Percentiles rank a stretch among this genome's conserved stretches.
Evolutionary conservation across 2,329 filamentous ascomycete species (phyloP).

Genomic region (Nannizzia gypsea): DNA sequence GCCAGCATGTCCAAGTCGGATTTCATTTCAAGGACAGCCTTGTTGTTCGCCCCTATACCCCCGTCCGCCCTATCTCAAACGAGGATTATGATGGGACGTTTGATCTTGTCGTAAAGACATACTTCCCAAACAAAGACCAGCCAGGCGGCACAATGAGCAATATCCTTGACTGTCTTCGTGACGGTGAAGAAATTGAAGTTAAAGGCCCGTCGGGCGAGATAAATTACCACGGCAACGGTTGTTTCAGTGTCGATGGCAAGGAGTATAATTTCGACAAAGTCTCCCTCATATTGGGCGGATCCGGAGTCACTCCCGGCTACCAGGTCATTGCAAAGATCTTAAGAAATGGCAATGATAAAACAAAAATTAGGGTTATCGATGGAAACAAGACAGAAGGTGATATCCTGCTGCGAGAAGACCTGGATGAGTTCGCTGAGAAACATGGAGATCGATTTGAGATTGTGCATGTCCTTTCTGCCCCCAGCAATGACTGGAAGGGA

Average conservation of each 20-base stretch:
- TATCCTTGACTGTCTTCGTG: conserved; percentile 40
- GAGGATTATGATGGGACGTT: conserved; percentile 35
- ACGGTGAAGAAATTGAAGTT: conserved; percentile 41
- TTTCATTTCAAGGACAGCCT: conserved; percentile 43
- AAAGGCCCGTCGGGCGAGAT: conserved; percentile 43
- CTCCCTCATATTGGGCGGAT: conserved; percentile 40
- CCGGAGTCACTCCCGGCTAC: conserved; percentile 43
- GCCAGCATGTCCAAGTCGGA: conserved; percentile 43
- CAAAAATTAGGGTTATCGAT: conserved; percentile 35
- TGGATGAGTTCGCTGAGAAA: conserved; percentile 32
- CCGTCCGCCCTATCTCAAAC: conserved; percentile 32
- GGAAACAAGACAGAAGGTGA: conserved; percentile 40
- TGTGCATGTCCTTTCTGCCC: conserved; percentile 38
- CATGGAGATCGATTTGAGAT: conserved; percentile 33
- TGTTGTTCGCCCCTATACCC: conserved; percentile 42
- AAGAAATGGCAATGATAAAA: conserved; percentile 23
- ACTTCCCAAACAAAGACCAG: conserved; percentile 37
- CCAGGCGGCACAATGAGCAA: conserved; percentile 45
- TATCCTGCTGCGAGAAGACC: conserved; percentile 35
- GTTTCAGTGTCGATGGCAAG: conserved; percentile 36
- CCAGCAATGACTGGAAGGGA: conserved; percentile 36
- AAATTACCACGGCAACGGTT: conserved; percentile 36
- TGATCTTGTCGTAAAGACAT: conserved; percentile 42
- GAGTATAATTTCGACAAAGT: conserved; percentile 34
- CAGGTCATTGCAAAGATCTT: conserved; percentile 38